Evolutionary conservation across 352 stramenopile genomes (phyloP).

Genomic region (Plasmopara muralis): DNA sequence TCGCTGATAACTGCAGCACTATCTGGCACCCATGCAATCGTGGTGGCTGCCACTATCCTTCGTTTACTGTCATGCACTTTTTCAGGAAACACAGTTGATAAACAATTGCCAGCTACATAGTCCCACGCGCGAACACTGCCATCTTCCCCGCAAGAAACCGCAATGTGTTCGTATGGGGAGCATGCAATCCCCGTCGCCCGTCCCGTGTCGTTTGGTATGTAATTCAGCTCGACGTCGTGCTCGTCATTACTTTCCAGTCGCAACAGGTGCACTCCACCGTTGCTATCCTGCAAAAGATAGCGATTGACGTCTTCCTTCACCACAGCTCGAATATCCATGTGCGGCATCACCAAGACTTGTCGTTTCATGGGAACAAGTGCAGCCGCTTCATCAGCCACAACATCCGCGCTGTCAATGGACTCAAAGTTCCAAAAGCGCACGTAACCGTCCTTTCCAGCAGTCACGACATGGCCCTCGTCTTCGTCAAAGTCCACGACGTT

Average conservation of each 20-base stretch:
- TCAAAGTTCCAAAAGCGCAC: conserved; percentile 88
- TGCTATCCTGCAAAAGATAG: conserved; percentile 64
- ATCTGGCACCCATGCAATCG: conserved; percentile 71
- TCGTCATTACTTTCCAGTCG: conserved; percentile 28
- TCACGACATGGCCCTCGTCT: conserved; percentile 44
- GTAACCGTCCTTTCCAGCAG: conserved; percentile 74
- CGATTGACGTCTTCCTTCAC: conserved; percentile 32
- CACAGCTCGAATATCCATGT: conserved; percentile 67
- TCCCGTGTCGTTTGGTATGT: conserved; percentile 58
- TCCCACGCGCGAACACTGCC: conserved; percentile 85
- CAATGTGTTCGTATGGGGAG: conserved; percentile 83
- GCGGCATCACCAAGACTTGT: conserved; percentile 43
- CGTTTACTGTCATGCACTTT: background rate
- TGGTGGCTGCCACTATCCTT: conserved; percentile 27
- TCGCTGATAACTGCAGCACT: conserved; percentile 32
- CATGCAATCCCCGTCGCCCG: conserved; percentile 62
- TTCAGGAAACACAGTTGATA: conserved; percentile 28
- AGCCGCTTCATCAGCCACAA: conserved; percentile 69
- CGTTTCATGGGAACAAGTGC: conserved; percentile 62
- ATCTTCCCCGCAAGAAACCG: conserved; percentile 80
- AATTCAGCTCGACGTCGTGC: conserved; percentile 44
- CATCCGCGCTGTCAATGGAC: conserved; percentile 81
- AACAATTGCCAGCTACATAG: conserved; percentile 47
- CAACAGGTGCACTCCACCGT: conserved; percentile 47
- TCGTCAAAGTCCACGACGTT: conserved; percentile 67